phyloP scores from a whole-genome alignment of 176 grass and related monocot genomes.

The Rhipidocladum racemiflorum region DNA sequence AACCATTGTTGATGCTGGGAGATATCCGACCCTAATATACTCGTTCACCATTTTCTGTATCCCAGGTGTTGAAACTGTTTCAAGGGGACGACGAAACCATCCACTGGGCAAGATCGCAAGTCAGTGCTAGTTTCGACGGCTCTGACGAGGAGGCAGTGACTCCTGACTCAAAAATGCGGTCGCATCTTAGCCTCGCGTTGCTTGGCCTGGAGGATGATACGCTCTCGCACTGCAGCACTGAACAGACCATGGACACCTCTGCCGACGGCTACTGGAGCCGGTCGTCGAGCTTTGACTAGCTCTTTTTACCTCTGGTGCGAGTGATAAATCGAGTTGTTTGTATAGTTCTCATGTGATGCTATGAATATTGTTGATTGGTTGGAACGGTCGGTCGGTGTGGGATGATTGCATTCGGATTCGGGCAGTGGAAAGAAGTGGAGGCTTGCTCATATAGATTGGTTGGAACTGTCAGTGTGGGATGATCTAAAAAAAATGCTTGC shows the following conservation, averaged over 20 bases:
- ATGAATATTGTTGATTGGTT: constrained; percentile 34
- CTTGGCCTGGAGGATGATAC: constrained; percentile 82
- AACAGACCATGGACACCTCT: constrained; percentile 64
- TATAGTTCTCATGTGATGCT: constrained; percentile 22
- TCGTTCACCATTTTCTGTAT: background rate
- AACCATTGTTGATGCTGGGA: background rate
- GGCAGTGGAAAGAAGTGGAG: background rate
- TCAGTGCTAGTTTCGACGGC: constrained; percentile 33
- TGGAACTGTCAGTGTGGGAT: no score
- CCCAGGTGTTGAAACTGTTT: constrained; percentile 64
- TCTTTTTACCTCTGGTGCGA: background rate
- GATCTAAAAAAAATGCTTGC: no score
- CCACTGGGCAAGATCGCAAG: constrained; percentile 49
- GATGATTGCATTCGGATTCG: background rate
- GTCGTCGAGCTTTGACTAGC: constrained; percentile 78
- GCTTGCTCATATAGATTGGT: constrained; percentile 24
- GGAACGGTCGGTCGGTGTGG: background rate
- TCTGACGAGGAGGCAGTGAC: constrained; percentile 49
- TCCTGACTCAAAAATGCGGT: constrained; percentile 58
- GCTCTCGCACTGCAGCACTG: constrained; percentile 71
- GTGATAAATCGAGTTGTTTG: background rate
- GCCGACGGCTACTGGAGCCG: constrained; percentile 82
- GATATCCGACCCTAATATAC: background rate
- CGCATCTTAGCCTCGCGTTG: constrained; percentile 73
- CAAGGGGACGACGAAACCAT: constrained; percentile 62